A percentile compares a stretch with the other conserved stretches of the same genome.
Evolutionary conservation across 2,329 filamentous ascomycete genomes (phyloP).

Genomic region (Hymenoscyphus albidus): DNA sequence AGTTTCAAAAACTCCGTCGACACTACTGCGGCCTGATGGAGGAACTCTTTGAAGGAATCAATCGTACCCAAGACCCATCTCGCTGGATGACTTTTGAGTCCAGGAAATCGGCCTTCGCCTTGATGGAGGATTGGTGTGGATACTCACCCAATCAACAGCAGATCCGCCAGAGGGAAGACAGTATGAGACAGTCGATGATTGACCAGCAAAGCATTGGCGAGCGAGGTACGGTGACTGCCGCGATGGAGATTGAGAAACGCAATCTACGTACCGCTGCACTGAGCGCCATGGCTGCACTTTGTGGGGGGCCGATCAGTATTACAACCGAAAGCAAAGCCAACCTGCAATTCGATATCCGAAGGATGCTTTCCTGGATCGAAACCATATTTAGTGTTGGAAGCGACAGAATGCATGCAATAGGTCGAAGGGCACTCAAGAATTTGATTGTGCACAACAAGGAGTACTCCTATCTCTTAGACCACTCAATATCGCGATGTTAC

Average conservation of each 20-base stretch:
- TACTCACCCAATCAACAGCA: conserved; percentile 88
- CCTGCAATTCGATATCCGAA: conserved; percentile 84
- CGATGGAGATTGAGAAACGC: conserved; percentile 95
- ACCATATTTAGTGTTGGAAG: conserved; percentile 89
- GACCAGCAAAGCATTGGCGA: conserved; percentile 72
- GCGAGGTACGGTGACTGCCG: conserved; percentile 74
- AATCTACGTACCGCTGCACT: conserved; percentile 86
- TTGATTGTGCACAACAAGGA: conserved; percentile 88
- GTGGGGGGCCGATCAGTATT: conserved; percentile 78
- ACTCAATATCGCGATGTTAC: conserved; percentile 91
- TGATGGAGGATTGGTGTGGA: conserved; percentile 99
- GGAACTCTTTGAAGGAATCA: conserved; percentile 87
- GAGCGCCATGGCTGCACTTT: conserved; percentile 92
- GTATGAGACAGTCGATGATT: conserved; percentile 79
- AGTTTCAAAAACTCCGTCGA: conserved; percentile 84
- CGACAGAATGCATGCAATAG: conserved; percentile 87
- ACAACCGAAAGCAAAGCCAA: conserved; percentile 84
- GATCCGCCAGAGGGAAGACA: conserved; percentile 77
- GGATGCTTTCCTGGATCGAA: conserved; percentile 94
- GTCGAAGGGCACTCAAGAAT: conserved; percentile 82
- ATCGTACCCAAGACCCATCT: conserved; percentile 76
- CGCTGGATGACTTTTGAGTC: conserved; percentile 98
- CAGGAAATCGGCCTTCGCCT: conserved; percentile 85
- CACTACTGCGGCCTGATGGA: conserved; percentile 95
- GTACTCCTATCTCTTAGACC: conserved; percentile 77